These are phyloP conservation scores for Aspergillus egyptiacus DNA, from an alignment of 495 filamentous ascomycete species.

Conservation along the genomic window DNA sequence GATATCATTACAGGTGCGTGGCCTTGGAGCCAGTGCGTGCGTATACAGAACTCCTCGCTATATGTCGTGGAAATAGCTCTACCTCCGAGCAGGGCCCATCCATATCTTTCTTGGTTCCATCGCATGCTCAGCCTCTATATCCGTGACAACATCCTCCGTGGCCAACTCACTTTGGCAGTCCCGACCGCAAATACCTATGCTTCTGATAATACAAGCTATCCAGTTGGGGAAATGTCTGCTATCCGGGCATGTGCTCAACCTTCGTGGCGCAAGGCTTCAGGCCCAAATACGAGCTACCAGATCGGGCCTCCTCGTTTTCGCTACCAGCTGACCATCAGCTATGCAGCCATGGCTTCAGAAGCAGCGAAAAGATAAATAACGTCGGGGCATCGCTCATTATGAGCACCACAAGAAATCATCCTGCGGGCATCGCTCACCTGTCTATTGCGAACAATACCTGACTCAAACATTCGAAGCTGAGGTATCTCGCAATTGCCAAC, in stretches of 20 bases:
- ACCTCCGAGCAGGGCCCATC: too few relatives aligned
- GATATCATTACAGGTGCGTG: constrained; percentile 31
- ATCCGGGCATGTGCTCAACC: too few relatives aligned
- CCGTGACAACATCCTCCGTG: too few relatives aligned
- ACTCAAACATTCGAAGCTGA: background rate
- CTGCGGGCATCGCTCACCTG: background rate
- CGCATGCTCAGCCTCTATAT: too few relatives aligned
- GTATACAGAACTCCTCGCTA: background rate
- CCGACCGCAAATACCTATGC: too few relatives aligned
- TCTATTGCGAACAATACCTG: background rate
- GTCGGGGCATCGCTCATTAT: background rate
- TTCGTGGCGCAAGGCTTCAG: background rate
- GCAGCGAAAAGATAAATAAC: constrained; percentile 3
- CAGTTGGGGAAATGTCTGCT: too few relatives aligned
- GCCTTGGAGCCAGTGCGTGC: background rate
- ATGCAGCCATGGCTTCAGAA: background rate
- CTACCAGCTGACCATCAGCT: constrained; percentile 6
- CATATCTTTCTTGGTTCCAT: too few relatives aligned
- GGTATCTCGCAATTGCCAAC: background rate
- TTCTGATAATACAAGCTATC: background rate
- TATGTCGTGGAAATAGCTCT: background rate
- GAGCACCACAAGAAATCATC: background rate
- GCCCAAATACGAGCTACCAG: constrained; percentile 11
- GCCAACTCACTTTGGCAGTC: too few relatives aligned
- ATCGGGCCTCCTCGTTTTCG: constrained; percentile 25